A percentile compares a stretch with the other conserved stretches of the same genome.
Evolutionary conservation across 2,329 filamentous ascomycete species (phyloP).

Genomic region (Ambrosiella cleistominuta): DNA sequence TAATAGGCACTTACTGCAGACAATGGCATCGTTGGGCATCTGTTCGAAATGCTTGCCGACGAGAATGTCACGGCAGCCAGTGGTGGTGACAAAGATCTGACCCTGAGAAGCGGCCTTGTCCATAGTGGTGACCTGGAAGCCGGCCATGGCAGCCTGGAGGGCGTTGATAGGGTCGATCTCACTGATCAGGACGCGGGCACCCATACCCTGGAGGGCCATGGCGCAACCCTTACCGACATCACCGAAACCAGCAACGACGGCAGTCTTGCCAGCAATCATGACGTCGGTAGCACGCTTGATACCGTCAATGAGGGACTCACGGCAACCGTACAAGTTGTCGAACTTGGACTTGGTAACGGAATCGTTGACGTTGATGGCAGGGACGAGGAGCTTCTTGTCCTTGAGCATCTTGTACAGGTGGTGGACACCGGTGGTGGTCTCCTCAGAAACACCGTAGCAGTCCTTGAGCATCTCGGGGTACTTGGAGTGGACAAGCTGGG

Average conservation of each 20-base stretch:
- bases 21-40: conserved; percentile 96
- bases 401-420: conserved; percentile 98
- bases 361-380: conserved; percentile 99
- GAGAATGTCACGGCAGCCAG: conserved; percentile 96
- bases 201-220: conserved; percentile 89
- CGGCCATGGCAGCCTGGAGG: conserved; percentile 93
- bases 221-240: conserved; percentile 99
- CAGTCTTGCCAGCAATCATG: conserved; percentile 99
- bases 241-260: conserved; percentile 93
- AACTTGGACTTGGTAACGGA: conserved; percentile 99
- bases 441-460: conserved; percentile 97
- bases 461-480: conserved; percentile 96
- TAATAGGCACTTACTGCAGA: conserved; percentile 56
- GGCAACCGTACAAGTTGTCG: conserved; percentile 99
- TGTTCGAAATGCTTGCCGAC: conserved; percentile 79
- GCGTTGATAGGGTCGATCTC: conserved; percentile 99
- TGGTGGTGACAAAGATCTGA: conserved; percentile 99
- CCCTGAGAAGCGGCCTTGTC: conserved; percentile 77
- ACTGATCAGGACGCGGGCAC: conserved; percentile 87
- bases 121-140: conserved; percentile 95
- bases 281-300: conserved; percentile 99
- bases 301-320: conserved; percentile 94
- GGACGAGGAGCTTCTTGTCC: conserved; percentile 73
- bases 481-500: conserved; percentile 89
- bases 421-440: conserved; percentile 99